Percentiles rank a stretch among this genome's conserved stretches.
Conservation (phyloP, 306 rosid species). For the Prunus mira region DNA sequence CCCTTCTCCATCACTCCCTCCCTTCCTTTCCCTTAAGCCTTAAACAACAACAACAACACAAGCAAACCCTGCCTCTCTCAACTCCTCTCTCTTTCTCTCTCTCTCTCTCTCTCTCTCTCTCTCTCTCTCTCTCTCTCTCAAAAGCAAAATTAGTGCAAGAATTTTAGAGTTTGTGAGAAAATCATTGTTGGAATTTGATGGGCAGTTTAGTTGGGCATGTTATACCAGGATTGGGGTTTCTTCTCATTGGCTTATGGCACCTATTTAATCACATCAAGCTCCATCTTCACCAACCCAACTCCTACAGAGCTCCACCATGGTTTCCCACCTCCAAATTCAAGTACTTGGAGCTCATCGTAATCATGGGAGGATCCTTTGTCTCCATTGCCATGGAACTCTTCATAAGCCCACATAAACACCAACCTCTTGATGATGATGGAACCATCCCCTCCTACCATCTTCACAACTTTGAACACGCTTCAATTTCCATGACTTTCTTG, state of each 20-base stretch:
- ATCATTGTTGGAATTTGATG: conserved; percentile 25
- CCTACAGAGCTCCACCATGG: conserved; percentile 57
- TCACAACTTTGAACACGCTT: conserved; percentile 79
- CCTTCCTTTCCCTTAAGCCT: not conserved
- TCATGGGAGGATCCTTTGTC: conserved; percentile 41
- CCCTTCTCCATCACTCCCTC: not conserved
- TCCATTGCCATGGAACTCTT: conserved; percentile 81
- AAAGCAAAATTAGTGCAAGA: not conserved
- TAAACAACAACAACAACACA: not conserved
- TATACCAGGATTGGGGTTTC: conserved; percentile 74
- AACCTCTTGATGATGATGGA: conserved; percentile 63
- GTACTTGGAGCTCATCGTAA: conserved; percentile 57
- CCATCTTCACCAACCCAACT: conserved; percentile 34
- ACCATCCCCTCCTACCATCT: conserved; percentile 85
- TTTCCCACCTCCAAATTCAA: conserved; percentile 51
- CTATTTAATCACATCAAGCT: conserved; percentile 76
- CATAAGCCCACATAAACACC: conserved; percentile 63
- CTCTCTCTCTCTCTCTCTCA: not conserved
- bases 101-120: not conserved
- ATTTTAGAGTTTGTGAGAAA: too few species aligned
- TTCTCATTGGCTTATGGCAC: conserved; percentile 79
- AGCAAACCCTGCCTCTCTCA: not conserved
- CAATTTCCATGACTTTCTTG: conserved; percentile 58
- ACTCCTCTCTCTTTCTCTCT: not conserved
- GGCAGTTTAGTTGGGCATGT: conserved; percentile 80